Percentiles rank a stretch among this genome's conserved stretches.
Evolutionary conservation across 2,329 filamentous ascomycete genomes (phyloP).

Genomic region (Colletotrichum echinochloae): DNA sequence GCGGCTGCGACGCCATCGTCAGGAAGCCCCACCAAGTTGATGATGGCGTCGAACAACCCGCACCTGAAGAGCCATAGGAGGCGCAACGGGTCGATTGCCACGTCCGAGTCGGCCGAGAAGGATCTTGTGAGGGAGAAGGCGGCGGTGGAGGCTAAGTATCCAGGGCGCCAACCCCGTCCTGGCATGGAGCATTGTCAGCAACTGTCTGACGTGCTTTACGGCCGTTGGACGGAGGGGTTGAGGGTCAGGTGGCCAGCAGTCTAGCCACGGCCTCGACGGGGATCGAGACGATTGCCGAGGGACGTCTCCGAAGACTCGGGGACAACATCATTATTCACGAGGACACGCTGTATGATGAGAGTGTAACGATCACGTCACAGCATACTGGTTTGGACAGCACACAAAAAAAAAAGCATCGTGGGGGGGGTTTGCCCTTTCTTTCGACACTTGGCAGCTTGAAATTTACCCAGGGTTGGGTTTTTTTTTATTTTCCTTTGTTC

Average conservation of each 20-base stretch:
- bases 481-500: slow-evolving; percentile 11
- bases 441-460: slow-evolving; percentile 26
- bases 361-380: slow-evolving; percentile 40
- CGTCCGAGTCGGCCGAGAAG: slow-evolving; percentile 54
- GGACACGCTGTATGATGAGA: slow-evolving; percentile 40
- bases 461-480: slow-evolving; percentile 24
- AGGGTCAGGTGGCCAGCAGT: slow-evolving; percentile 74
- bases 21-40: slow-evolving; percentile 71
- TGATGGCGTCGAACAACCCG: slow-evolving; percentile 85
- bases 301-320: neutral
- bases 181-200: slow-evolving; percentile 95
- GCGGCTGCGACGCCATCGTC: slow-evolving; percentile 44
- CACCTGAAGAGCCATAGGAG: slow-evolving; percentile 84
- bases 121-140: slow-evolving; percentile 61
- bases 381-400: slow-evolving; percentile 40
- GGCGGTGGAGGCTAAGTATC: slow-evolving; percentile 64
- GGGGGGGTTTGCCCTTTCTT: slow-evolving; percentile 25
- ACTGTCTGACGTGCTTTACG: slow-evolving; percentile 90
- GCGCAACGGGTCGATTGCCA: slow-evolving; percentile 63
- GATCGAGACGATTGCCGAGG: neutral
- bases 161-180: slow-evolving; percentile 65
- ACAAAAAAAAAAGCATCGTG: slow-evolving; percentile 41
- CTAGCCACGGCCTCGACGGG: slow-evolving; percentile 39
- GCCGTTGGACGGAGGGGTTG: slow-evolving; percentile 88
- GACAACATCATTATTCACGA: slow-evolving; percentile 34